Base-by-base conservation (phyloP, 108 stramenopile genomes). In the Skeletonema grethae region DNA sequence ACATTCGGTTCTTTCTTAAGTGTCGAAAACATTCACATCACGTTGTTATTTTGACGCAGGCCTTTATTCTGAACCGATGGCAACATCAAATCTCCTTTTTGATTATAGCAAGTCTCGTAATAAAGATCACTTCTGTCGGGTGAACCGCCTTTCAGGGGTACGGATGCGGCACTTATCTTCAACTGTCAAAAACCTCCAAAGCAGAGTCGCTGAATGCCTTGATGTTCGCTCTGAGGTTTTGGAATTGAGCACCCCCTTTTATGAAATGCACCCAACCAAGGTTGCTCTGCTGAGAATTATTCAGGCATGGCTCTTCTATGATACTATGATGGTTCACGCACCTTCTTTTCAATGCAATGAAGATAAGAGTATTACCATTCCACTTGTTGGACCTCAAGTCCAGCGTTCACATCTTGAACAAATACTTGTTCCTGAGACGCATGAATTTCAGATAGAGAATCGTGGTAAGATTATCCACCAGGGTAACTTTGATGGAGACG, bases 41-140 rank as follows among this genome's bases (percentile, higher is more conserved):
- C 79, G 80, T 69, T 85, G 79, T 59, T 76, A 74, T 32, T 93
- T 88, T 67, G 95, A 94, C 71, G 82, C 78, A n/a, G 88, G 88
- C 16, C 70, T 91, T 11, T 90, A 83, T 57, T 94, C 93, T 9
- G 95, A 96, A 48, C 91, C 93, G 2, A 43, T 93, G 56, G 85
- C 71, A 24, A 67, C 85, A 43, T 85, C 90, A 72, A 90, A 91
- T 58, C 80, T 92, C 13, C 73, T 95, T 13, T 85, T 80, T 80
- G 90, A 84, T 10, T 91, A 84, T 65, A 36, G 75, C 3, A 38
- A 45, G 7, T 65, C 67, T 13, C 39, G 61, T 38, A 46, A 86
- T 20, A 79, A 77, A 31, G 35, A 66, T 13, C 32, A 43, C 11
- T 95, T 82, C 32, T 83, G 84, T 31, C 65, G 65, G 60, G 65